phyloP scores from a whole-genome alignment of 2,329 filamentous ascomycete species.

The Trichoderma semiorbis region DNA sequence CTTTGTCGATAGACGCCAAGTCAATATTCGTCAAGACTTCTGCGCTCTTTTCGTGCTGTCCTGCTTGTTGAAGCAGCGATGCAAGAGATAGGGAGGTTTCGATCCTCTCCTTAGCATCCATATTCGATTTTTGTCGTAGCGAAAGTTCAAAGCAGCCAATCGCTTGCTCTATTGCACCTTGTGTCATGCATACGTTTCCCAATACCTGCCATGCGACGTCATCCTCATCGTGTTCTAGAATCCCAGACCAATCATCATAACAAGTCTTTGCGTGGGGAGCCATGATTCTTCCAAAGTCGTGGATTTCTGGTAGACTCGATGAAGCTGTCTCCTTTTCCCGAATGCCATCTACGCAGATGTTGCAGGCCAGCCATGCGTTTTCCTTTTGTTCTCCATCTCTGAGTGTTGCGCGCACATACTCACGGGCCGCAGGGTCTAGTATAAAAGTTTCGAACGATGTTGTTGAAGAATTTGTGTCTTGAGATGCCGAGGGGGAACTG shows the following conservation, averaged over 20 bases:
- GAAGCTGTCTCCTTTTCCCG: conserved; percentile 22
- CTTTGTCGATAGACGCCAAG: conserved; percentile 24
- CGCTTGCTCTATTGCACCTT: conserved; percentile 25
- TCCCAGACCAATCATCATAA: conserved; percentile 26
- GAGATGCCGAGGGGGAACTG: conserved; percentile 21
- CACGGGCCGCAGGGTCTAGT: conserved; percentile 24
- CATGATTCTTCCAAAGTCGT: conserved; percentile 27
- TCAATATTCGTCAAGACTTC: conserved; percentile 24
- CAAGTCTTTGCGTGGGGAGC: conserved; percentile 28
- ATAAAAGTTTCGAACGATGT: conserved; percentile 24
- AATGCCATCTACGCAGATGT: conserved; percentile 25
- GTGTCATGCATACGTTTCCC: conserved; percentile 29
- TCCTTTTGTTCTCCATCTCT: conserved; percentile 22
- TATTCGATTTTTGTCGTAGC: conserved; percentile 18
- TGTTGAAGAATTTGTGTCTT: conserved; percentile 17
- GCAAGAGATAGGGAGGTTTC: conserved; percentile 25
- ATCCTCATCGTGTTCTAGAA: conserved; percentile 27
- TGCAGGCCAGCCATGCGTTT: conserved; percentile 27
- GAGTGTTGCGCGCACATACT: conserved; percentile 23
- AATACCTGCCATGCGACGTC: conserved; percentile 39
- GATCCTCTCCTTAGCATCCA: conserved; percentile 23
- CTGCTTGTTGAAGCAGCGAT: conserved; percentile 23
- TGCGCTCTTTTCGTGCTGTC: conserved; percentile 20
- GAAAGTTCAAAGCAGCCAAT: conserved; percentile 28
- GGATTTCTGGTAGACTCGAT: conserved; percentile 23